Base-by-base conservation (phyloP, 2,329 filamentous ascomycete genomes). In the Hymenoscyphus scutula region DNA sequence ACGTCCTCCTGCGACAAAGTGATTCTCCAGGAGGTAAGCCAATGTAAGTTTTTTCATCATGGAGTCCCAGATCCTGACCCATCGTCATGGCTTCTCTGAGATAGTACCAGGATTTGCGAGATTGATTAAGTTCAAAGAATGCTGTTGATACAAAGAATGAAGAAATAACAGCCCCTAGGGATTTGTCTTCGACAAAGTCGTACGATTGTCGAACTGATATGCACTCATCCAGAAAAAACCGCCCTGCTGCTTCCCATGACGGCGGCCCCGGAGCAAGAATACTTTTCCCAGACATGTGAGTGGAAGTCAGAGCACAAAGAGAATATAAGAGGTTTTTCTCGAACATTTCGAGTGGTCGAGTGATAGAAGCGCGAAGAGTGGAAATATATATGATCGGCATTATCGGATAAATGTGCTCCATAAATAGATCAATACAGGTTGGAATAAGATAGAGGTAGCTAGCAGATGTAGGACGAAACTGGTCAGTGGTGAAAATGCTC, bases 351-450 rank as follows among this genome's bases (percentile, higher is more conserved):
- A 78, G 58, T 1, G 73, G 71, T 11, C 75, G 78, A 74, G 65
- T 75, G 70, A 75, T 82, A 71, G 84, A 82, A 67, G 77, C 77
- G 54, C 80, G 77, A 54, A 85, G 77, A 8, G 78, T 78, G 53
- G 85, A 82, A 70, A 84, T 84, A 60, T 86, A 82, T 7, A 88
- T 74, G 3, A 88, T 79, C 0, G 85, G 85, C 77, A 86, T 84
- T 59, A 84, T 84, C n/a, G 84, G 84, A 67, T 88, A 88, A 59
- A 88, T 80, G 71, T 86, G 80, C 68, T 80, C 77, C 74, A 86
- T 84, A 75, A 84, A 88, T 65, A 84, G 83, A 53, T 87, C 84
- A 62, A 87, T 77, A 70, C 84, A 87, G 74, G 70, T 83, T 72
- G 76, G 85, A 66, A 76, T 80, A 71, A 76, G 77, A 73, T 73